A percentile compares a stretch with the other conserved stretches of the same genome.
These are phyloP conservation scores for Margaritispora aquatica DNA, from an alignment of 495 filamentous ascomycete species.

Conservation along the genomic window DNA sequence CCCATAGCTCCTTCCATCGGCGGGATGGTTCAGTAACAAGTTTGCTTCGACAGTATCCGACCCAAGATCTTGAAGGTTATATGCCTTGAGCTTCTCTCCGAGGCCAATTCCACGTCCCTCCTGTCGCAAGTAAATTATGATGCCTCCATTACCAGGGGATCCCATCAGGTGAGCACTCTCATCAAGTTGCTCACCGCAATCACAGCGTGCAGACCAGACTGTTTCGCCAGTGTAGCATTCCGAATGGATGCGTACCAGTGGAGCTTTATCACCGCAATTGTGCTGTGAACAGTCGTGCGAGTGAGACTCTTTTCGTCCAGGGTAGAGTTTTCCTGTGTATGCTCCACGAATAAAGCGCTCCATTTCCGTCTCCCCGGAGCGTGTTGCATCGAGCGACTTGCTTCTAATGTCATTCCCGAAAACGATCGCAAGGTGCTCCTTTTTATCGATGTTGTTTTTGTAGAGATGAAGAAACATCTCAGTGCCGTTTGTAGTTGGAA, in stretches of 20 bases:
- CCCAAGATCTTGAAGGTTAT: slow-evolving; percentile 93
- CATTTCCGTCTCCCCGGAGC: slow-evolving; percentile 85
- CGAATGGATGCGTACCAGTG: slow-evolving; percentile 89
- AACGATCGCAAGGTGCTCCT: slow-evolving; percentile 94
- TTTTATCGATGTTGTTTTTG: slow-evolving; percentile 81
- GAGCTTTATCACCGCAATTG: slow-evolving; percentile 25
- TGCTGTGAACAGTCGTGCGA: neutral
- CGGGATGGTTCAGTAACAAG: slow-evolving; percentile 82
- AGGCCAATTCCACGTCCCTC: slow-evolving; percentile 95
- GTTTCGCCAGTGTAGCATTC: slow-evolving; percentile 99
- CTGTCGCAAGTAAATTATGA: slow-evolving; percentile 92
- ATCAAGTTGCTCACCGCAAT: slow-evolving; percentile 95
- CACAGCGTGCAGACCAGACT: slow-evolving; percentile 93
- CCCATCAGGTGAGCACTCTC: slow-evolving; percentile 98
- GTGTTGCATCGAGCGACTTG: slow-evolving; percentile 65
- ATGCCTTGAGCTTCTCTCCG: slow-evolving; percentile 93
- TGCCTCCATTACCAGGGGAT: slow-evolving; percentile 49
- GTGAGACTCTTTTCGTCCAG: slow-evolving; percentile 52
- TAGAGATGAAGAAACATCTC: slow-evolving; percentile 98
- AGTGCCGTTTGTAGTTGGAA: slow-evolving; percentile 65
- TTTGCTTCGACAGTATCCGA: slow-evolving; percentile 97
- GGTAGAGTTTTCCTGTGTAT: slow-evolving; percentile 80
- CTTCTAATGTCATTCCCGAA: slow-evolving; percentile 82
- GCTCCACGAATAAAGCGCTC: slow-evolving; percentile 93
- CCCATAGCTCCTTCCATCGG: slow-evolving; percentile 90